Evolutionary conservation across 768 basidiomycete species (phyloP).

Genomic region (Tephrocybe sp.): DNA sequence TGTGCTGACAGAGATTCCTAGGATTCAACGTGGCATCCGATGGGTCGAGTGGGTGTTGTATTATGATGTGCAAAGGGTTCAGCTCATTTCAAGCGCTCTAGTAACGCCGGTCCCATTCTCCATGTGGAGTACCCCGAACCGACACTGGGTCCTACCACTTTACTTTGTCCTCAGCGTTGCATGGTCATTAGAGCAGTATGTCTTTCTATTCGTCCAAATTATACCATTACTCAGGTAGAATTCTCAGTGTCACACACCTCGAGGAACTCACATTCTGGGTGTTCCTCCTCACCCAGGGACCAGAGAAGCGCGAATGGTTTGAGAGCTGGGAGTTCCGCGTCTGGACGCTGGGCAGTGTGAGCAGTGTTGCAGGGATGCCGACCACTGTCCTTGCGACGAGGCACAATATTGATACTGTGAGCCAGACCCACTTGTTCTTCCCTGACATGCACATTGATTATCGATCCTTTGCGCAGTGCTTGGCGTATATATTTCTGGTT

Average conservation of each 20-base stretch:
- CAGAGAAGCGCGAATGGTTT: conserved; percentile 73
- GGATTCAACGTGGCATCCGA: conserved; percentile 40
- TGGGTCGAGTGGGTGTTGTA: conserved; percentile 29
- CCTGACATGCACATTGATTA: conserved; percentile 1
- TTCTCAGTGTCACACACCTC: conserved; percentile 68
- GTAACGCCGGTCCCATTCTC: conserved; percentile 59
- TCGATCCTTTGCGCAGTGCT: conserved; percentile 42
- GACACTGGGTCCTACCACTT: conserved; percentile 63
- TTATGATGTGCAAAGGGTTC: not conserved
- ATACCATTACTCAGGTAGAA: conserved; percentile 4
- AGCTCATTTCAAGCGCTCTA: conserved; percentile 20
- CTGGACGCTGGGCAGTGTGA: conserved; percentile 69
- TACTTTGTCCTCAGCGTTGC: conserved; percentile 69
- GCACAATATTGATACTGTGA: conserved; percentile 56
- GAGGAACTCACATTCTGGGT: conserved; percentile 87
- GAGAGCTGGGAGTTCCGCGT: conserved; percentile 73
- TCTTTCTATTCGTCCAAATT: conserved; percentile 3
- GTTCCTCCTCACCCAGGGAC: conserved; percentile 78
- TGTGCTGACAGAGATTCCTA: conserved; percentile 14
- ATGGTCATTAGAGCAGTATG: conserved; percentile 81
- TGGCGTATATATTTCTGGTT: conserved; percentile 74
- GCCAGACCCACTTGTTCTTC: conserved; percentile 16
- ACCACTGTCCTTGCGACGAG: conserved; percentile 63
- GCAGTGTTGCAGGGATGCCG: conserved; percentile 72
- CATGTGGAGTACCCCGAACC: conserved; percentile 46